Evolutionary conservation across 2,329 filamentous ascomycete species (phyloP), one percentile per base, ranked within the genome.

Genomic region (Furcasterigmium sp.): DNA sequence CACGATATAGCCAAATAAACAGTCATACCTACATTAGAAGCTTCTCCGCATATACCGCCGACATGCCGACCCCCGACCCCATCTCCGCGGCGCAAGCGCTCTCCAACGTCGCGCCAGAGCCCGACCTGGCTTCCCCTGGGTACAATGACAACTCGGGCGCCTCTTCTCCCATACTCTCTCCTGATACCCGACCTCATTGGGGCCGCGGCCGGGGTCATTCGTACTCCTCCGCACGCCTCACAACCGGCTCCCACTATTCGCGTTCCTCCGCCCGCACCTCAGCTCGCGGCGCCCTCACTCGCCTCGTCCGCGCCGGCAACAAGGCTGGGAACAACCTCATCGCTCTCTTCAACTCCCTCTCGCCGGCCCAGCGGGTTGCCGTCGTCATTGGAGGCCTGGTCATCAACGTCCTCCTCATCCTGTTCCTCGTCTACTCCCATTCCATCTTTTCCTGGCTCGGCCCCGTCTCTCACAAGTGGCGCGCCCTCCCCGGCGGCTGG

Each of bases 371-470:
- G 62, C 78, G 78, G 53, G 62, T 80, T 7, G 68, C 82, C 17
- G 70, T 83, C 17, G 61, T 75, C 11, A 46, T 73, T 3, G 78
- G 67, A 19, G 64, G 70, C 8, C 39, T 85, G 14, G 57, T 73
- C 1, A 50, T 72, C n/a, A 63, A 75, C 44, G 69, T 78, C 8
- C 56, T 87, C 11, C 67, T 73, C 21, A 68, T 95, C 42, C 67
- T 90, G 5, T 84, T 87, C 60, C 68, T 95, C 44, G 62, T 91
- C 48, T 93, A 87, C 71, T 88, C 84, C 50, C 84, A 91, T 61
- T 68, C 75, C 51, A 84, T 97, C 59, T 94, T 96, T 68, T 73
- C 77, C 26, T 81, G 76, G 63, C 72, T 97, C 43, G 78, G 75
- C 11, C 88, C 90, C 7, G 64, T 82, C 11, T 88, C 91, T 18